Evolutionary conservation across 441 rosid genomes (phyloP).

Genomic region (Mallotus japonicus): DNA sequence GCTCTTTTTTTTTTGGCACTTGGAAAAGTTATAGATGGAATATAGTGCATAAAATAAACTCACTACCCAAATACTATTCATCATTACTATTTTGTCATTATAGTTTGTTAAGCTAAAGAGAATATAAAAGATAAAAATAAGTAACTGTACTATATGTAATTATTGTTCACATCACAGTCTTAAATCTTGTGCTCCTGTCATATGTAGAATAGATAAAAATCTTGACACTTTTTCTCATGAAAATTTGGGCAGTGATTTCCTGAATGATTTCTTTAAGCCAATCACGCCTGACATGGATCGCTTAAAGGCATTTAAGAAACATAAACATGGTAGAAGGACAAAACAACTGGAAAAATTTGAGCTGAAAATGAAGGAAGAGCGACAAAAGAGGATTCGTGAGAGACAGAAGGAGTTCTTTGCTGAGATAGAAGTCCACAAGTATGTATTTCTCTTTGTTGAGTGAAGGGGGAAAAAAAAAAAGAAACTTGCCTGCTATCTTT

Average conservation of each 20-base stretch:
- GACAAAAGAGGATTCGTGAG: constrained; percentile 93
- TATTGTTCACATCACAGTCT: too few relatives aligned
- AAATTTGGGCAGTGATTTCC: constrained; percentile 60
- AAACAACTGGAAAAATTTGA: constrained; percentile 86
- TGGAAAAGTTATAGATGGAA: too few relatives aligned
- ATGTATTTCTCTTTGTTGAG: constrained; percentile 25
- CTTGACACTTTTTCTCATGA: constrained; percentile 22
- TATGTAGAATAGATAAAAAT: too few relatives aligned
- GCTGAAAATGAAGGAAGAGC: constrained; percentile 93
- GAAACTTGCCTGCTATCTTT: not conserved
- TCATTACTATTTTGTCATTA: too few relatives aligned
- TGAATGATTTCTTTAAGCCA: constrained; percentile 80
- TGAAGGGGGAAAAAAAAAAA: too few relatives aligned
- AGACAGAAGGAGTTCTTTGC: constrained; percentile 96
- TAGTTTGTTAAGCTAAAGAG: too few relatives aligned
- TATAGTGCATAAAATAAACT: too few relatives aligned
- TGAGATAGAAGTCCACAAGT: constrained; percentile 94
- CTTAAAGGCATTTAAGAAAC: constrained; percentile 74
- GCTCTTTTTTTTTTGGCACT: too few relatives aligned
- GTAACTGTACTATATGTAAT: too few relatives aligned
- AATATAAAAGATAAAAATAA: too few relatives aligned
- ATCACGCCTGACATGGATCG: constrained; percentile 69
- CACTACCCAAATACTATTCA: too few relatives aligned
- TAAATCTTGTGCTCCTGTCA: too few relatives aligned
- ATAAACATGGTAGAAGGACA: constrained; percentile 88